These are phyloP conservation scores for Medicago arabica DNA, from an alignment of 306 rosid genomes.

Conservation along the genomic window DNA sequence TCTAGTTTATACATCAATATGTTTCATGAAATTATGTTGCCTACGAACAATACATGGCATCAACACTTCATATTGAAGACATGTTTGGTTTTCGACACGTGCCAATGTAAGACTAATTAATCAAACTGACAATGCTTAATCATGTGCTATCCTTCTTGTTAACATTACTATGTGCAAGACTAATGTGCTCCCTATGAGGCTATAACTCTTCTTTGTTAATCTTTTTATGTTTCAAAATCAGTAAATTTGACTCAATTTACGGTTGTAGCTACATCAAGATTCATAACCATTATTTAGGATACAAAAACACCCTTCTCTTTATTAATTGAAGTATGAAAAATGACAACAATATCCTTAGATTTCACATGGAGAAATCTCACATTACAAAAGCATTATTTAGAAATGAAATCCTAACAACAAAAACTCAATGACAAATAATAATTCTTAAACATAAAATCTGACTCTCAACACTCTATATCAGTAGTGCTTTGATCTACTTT, in stretches of 20 bases:
- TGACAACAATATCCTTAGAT: background rate
- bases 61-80: background rate
- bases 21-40: background rate
- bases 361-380: conserved; percentile 2
- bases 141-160: too few relatives aligned
- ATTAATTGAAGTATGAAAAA: background rate
- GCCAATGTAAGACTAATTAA: too few relatives aligned
- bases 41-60: background rate
- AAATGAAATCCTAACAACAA: background rate
- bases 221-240: too few relatives aligned
- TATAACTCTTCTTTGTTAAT: too few relatives aligned
- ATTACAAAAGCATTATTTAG: background rate
- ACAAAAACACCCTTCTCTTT: background rate
- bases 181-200: too few relatives aligned
- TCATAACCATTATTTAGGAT: background rate
- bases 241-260: too few relatives aligned
- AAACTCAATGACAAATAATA: background rate
- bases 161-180: too few relatives aligned
- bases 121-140: too few relatives aligned
- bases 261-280: background rate
- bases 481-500: background rate
- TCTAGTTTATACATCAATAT: background rate
- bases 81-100: background rate
- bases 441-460: background rate
- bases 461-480: background rate